These are phyloP conservation scores for Apiospora malaysiana DNA, from an alignment of 2,329 filamentous ascomycete genomes.

Conservation along the genomic window DNA sequence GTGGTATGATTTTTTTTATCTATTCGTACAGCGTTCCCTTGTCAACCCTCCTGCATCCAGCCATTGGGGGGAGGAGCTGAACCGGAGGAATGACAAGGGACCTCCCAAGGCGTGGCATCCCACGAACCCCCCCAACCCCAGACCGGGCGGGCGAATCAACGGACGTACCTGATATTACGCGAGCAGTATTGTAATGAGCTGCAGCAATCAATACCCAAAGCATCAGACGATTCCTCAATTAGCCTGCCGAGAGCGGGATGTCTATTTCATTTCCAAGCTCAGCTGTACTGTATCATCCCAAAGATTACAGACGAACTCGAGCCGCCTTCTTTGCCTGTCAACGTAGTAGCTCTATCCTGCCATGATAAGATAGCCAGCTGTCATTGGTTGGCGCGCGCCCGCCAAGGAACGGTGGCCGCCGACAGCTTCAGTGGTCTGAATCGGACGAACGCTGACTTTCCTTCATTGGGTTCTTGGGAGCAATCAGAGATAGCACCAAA, in stretches of 20 bases:
- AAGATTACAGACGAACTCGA: background rate
- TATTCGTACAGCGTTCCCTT: slow-evolving; percentile 1
- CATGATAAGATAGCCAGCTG: slow-evolving; percentile 11
- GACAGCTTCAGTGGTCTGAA: background rate
- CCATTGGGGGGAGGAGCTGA: slow-evolving; percentile 4
- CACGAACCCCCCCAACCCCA: background rate
- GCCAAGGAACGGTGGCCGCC: slow-evolving; percentile 1
- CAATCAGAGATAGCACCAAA: background rate
- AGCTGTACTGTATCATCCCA: background rate
- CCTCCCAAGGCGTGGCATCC: background rate
- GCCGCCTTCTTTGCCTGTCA: background rate
- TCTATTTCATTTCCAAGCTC: background rate
- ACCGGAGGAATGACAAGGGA: background rate
- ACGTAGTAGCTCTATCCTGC: slow-evolving; percentile 4
- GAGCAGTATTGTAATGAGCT: background rate
- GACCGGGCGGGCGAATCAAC: slow-evolving; percentile 15
- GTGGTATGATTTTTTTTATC: slow-evolving; percentile 7
- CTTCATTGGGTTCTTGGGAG: background rate
- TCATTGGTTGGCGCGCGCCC: background rate
- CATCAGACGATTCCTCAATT: slow-evolving; percentile 9
- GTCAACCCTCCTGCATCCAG: background rate
- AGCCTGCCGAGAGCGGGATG: background rate
- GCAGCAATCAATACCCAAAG: background rate
- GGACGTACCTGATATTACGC: slow-evolving; percentile 9
- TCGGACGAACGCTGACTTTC: background rate